phyloP scores from a whole-genome alignment of 2,329 filamentous ascomycete species.

The Monosporascus sp. region DNA sequence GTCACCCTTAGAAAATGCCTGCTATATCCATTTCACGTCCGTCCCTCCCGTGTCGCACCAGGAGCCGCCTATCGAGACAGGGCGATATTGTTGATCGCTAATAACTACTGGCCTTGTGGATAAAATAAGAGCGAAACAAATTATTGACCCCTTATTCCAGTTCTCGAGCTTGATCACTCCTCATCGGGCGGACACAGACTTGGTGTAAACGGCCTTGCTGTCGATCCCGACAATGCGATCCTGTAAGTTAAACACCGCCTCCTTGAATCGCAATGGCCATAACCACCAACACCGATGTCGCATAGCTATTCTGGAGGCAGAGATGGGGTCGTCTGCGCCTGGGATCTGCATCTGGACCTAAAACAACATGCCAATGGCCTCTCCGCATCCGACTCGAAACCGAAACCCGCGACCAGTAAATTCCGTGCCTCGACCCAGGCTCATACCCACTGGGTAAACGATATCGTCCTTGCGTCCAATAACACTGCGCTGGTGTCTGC shows the following conservation, averaged over 20 bases:
- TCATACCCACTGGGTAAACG: slow-evolving; percentile 95
- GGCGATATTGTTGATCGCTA: neutral
- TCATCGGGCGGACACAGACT: slow-evolving; percentile 77
- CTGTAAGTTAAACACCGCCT: slow-evolving; percentile 55
- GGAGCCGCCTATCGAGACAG: neutral
- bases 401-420: slow-evolving; percentile 41
- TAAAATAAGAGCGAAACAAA: too few species aligned
- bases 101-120: too few species aligned
- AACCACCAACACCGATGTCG: slow-evolving; percentile 11
- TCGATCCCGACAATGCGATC: slow-evolving; percentile 77
- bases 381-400: slow-evolving; percentile 29
- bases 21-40: neutral
- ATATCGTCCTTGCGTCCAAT: slow-evolving; percentile 74
- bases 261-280: neutral
- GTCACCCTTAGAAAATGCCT: neutral
- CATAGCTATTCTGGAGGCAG: slow-evolving; percentile 87
- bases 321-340: slow-evolving; percentile 93
- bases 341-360: slow-evolving; percentile 77
- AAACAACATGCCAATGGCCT: slow-evolving; percentile 22
- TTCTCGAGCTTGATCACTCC: slow-evolving; percentile 54
- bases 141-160: slow-evolving; percentile 25
- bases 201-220: slow-evolving; percentile 88
- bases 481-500: slow-evolving; percentile 79
- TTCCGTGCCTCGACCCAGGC: slow-evolving; percentile 62
- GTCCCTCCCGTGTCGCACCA: slow-evolving; percentile 1